Evolutionary conservation across 2,329 filamentous ascomycete species (phyloP).

Genomic region (Kalmusia sp.): DNA sequence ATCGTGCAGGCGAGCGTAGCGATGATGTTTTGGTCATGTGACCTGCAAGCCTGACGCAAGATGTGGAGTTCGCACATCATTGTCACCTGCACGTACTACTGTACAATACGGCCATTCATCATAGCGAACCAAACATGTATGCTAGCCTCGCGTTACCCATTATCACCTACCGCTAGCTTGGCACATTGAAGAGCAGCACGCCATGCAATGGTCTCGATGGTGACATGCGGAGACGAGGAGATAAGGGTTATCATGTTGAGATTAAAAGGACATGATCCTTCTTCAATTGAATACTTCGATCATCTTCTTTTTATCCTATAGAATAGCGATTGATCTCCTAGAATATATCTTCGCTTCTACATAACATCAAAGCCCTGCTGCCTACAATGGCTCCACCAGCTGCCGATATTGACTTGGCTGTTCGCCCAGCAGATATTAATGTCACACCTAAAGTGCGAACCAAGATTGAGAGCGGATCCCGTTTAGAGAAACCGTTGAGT

Average conservation of each 20-base stretch:
- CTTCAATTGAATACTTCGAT: too few relatives aligned
- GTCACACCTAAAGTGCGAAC: background rate
- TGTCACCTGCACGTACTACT: background rate
- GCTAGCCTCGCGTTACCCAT: background rate
- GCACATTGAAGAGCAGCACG: background rate
- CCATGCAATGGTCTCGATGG: background rate
- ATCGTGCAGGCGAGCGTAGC: too few relatives aligned
- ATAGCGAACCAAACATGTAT: slow-evolving; percentile 46
- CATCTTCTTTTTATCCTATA: background rate
- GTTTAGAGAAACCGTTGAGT: slow-evolving; percentile 36
- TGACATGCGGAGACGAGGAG: background rate
- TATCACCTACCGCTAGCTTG: background rate
- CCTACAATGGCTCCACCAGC: slow-evolving; percentile 3
- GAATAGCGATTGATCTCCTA: too few relatives aligned
- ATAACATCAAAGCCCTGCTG: background rate
- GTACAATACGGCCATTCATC: background rate
- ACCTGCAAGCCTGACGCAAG: slow-evolving; percentile 10
- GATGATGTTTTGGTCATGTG: background rate
- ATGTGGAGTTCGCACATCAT: slow-evolving; percentile 6
- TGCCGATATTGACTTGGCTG: slow-evolving; percentile 5
- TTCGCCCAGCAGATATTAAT: background rate
- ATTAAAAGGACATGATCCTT: background rate
- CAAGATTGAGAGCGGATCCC: background rate
- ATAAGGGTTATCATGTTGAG: background rate
- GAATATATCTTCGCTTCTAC: background rate